Evolutionary conservation across 2,329 filamentous ascomycete genomes (phyloP), one percentile per base, ranked within the genome.

Genomic region (Cordyceps pruinosa): DNA sequence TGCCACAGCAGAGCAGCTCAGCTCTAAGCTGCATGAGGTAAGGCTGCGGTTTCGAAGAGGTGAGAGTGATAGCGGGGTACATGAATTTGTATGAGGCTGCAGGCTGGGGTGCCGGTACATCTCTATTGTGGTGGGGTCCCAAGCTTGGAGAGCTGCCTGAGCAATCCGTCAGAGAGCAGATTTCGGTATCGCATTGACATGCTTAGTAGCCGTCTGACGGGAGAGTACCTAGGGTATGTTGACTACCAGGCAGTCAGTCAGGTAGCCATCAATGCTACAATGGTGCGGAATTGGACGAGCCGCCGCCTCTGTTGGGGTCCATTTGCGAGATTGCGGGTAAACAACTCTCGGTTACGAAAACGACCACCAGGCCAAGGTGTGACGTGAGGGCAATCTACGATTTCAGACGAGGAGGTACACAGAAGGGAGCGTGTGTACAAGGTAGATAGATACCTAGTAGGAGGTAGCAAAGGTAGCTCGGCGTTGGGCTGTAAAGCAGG

Each of bases 11-110:
- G 37, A 30, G 46, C 46, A 35, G 28, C 15, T n/a, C 7, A 42
- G 49, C 50, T 54, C 37, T 54, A 45, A 39, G 52, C 52, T 55
- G 30, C 23, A 47, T 47, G 41, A 39, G 42, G 42, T 26, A 55
- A 46, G 41, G 39, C 6, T 9, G 10, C 44, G 13, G 4, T 26
- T 28, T 28, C 17, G 13, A 26, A 13, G 8, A 19, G 50, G 5
- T 41, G 35, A 13, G 46, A 17, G 13, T 5, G 19, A 35, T 53
- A 53, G 50, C 28, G 35, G 1, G 41, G 26, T 53, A 53, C 50
- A 53, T 35, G 23, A 1, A 8, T 35, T 52, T 53, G 39, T 45
- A n/a, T 35, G 21, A 26, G 21, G 6, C n/a, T n/a, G 26, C 6
- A 5, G 3, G 13, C 19, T 12, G 39, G 19, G 12, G 12, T 7